Evolutionary conservation across 2,329 filamentous ascomycete species (phyloP), one percentile per base, ranked within the genome.

Genomic region (Coniochaeta ligniaria): DNA sequence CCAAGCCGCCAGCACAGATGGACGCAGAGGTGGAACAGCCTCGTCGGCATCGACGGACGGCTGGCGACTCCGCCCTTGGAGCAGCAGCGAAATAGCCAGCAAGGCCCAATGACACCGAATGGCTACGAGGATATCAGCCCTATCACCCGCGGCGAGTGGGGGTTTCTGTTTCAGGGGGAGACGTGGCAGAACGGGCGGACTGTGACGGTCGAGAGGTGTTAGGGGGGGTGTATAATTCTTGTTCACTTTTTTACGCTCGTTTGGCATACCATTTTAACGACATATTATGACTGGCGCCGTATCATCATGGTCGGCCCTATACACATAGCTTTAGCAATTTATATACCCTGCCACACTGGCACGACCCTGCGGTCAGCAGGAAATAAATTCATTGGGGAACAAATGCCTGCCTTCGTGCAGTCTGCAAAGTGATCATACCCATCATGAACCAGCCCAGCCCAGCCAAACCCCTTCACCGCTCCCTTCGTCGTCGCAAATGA

Each of bases 51-150:
- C 28, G 59, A 60, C 16, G 36, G 62, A 41, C 22, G 55, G 45
- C 22, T 52, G 61, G 17, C 31, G 9, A 35, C 54, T 52, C 47
- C 24, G 17, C 24, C 47, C 22, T 16, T 31, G 24, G 36, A 59
- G 22, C 1, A 64, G 62, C 14, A 61, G 66, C 16, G 60, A 63
- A 28, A 62, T 68, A 67, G 70, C 60, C 68, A 61, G 56, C 64
- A 78, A 22, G 83, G 81, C 0, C 80, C 83, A 1, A 70, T 75
- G 72, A 87, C 84, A 60, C 84, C 83, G 1, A 84, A 86, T 63
- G 79, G 74, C 8, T 84, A 82, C 63, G 83, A 85, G 22, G 85
- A 88, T 66, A 83, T 87, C 60, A 86, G 83, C 57, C 85, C 85
- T 6, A 79, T 83, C 26, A 87, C 85, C 9, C 76, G 81, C 45